Evolutionary conservation across 2,329 filamentous ascomycete genomes (phyloP).

Genomic region (Gliomastix tumulicola): DNA sequence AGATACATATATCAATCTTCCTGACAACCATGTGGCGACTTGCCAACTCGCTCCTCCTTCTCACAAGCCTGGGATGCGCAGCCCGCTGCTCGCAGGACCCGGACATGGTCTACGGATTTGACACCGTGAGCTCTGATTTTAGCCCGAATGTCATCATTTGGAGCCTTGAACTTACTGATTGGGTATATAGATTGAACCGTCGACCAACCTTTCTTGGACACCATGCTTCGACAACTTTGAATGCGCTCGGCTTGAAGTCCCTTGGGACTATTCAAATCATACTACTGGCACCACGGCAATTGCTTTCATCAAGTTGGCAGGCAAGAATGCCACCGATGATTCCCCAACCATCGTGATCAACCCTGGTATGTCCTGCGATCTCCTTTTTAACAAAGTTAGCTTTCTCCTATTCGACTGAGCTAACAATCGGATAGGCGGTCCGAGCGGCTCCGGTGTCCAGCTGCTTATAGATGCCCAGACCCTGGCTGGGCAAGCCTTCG

Average conservation of each 20-base stretch:
- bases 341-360: constrained; percentile 17
- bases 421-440: constrained; percentile 20
- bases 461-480: constrained; percentile 12
- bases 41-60: constrained; percentile 7
- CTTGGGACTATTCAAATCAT: constrained; percentile 18
- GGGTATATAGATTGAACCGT: constrained; percentile 16
- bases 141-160: constrained; percentile 7
- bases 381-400: not conserved
- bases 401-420: constrained; percentile 2
- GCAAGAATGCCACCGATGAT: constrained; percentile 18
- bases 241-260: constrained; percentile 19
- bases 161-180: constrained; percentile 8
- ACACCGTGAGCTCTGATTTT: constrained; percentile 9
- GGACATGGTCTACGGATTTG: constrained; percentile 12
- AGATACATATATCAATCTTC: no score
- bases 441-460: constrained; percentile 25
- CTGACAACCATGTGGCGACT: constrained; percentile 8
- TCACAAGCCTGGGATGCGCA: constrained; percentile 12
- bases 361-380: constrained; percentile 13
- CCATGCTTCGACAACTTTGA: constrained; percentile 20
- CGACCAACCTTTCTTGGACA: constrained; percentile 19
- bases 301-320: constrained; percentile 19
- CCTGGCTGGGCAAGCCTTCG: constrained; percentile 17
- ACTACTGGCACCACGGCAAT: constrained; percentile 16
- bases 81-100: constrained; percentile 7